phyloP scores from a whole-genome alignment of 1,284 basidiomycete genomes.

The Mrakiaceae sp. region DNA sequence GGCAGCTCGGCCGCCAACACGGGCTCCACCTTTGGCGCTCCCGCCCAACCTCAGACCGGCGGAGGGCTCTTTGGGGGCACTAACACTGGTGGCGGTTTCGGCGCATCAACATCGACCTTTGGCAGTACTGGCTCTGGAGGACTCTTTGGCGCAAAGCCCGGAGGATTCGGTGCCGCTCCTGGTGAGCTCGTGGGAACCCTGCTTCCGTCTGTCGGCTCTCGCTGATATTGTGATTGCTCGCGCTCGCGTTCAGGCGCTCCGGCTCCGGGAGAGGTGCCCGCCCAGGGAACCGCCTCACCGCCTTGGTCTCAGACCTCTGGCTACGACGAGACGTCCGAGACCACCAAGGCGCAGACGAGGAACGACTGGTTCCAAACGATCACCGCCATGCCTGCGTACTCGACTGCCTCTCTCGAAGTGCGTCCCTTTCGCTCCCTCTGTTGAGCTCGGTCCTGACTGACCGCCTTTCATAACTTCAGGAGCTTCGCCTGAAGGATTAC shows the following conservation, averaged over 20 bases:
- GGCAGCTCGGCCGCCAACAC: constrained; percentile 11
- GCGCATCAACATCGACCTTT: not conserved
- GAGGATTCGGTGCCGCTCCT: not conserved
- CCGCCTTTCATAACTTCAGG: constrained; percentile 16
- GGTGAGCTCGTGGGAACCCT: constrained; percentile 5
- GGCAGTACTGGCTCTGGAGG: not conserved
- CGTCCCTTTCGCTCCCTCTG: not conserved
- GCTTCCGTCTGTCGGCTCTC: not conserved
- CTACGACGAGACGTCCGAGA: too few species aligned
- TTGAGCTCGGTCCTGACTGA: not conserved
- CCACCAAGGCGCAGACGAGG: constrained; percentile 4
- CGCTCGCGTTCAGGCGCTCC: too few species aligned
- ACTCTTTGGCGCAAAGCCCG: not conserved
- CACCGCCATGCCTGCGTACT: constrained; percentile 30
- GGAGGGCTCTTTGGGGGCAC: constrained; percentile 13
- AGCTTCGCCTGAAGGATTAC: constrained; percentile 41
- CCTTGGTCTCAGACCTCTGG: constrained; percentile 4
- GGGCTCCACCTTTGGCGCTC: constrained; percentile 16
- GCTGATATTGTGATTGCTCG: too few species aligned
- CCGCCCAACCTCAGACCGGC: constrained; percentile 16
- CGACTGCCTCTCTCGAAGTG: constrained; percentile 29
- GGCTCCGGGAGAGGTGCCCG: constrained; percentile 7
- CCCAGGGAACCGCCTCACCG: constrained; percentile 1
- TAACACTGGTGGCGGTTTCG: constrained; percentile 7
- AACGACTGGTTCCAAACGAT: constrained; percentile 27